phyloP scores from a whole-genome alignment of 257 asterid genomes.

The Cruciata laevipes region DNA sequence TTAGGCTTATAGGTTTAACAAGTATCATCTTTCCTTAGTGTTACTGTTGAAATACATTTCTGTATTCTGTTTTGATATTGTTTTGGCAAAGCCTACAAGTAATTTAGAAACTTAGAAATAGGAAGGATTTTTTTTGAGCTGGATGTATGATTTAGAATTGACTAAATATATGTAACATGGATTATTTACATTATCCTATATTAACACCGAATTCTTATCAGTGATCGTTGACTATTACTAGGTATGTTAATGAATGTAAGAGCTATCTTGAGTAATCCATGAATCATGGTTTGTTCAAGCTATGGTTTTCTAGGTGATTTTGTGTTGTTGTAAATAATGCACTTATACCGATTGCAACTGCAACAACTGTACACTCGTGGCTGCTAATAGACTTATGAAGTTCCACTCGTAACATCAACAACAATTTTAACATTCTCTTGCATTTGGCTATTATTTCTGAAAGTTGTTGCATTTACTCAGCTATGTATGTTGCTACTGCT shows the following conservation, averaged over 20 bases:
- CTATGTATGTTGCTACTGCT: no score
- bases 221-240: background rate
- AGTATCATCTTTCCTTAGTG: background rate
- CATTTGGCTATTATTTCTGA: no score
- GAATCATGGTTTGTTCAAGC: no score
- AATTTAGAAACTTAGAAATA: background rate
- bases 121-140: background rate
- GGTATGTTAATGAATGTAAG: background rate
- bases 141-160: background rate
- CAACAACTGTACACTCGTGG: no score
- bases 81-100: background rate
- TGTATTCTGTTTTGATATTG: background rate
- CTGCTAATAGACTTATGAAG: no score
- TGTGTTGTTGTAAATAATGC: no score
- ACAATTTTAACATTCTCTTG: no score
- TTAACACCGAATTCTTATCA: background rate
- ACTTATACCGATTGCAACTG: no score
- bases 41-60: background rate
- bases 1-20: background rate
- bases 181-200: background rate
- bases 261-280: background rate
- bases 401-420: no score
- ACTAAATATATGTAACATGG: background rate
- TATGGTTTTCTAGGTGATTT: no score
- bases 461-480: no score